phyloP scores from a whole-genome alignment of 768 basidiomycete genomes.

The Sistotremastrum suecicum region DNA sequence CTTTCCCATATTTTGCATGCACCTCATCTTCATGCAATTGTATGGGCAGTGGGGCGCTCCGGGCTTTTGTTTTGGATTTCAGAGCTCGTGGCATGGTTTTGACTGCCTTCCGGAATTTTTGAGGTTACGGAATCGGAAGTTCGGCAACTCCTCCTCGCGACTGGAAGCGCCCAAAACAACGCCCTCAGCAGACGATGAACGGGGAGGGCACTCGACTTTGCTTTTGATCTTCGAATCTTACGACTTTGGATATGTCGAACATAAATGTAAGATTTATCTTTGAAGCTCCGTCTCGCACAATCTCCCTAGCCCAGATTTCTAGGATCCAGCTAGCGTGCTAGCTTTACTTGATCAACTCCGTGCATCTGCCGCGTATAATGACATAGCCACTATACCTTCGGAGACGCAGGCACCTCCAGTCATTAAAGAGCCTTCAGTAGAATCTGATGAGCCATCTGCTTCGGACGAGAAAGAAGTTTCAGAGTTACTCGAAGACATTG shows the following conservation, averaged over 20 bases:
- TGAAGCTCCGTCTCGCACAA: background rate
- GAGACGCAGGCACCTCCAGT: background rate
- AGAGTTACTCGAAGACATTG: background rate
- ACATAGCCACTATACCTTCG: slow-evolving; percentile 17
- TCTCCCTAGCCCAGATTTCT: background rate
- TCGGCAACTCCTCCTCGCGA: background rate
- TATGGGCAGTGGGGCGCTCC: slow-evolving; percentile 80
- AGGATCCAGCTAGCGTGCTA: slow-evolving; percentile 56
- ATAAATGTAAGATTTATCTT: background rate
- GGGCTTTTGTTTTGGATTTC: slow-evolving; percentile 37
- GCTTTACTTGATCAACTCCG: slow-evolving; percentile 59
- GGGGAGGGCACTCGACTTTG: no score
- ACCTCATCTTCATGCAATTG: slow-evolving; percentile 74
- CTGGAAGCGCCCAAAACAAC: no score
- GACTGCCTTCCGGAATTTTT: background rate
- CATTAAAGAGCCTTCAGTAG: slow-evolving; percentile 1
- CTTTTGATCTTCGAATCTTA: background rate
- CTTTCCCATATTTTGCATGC: slow-evolving; percentile 62
- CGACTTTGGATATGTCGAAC: background rate
- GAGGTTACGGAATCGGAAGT: no score
- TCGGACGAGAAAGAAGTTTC: background rate
- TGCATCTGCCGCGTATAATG: slow-evolving; percentile 57
- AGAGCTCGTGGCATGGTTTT: slow-evolving; percentile 47
- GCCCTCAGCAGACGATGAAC: no score
- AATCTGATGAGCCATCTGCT: background rate